A percentile compares a stretch with the other conserved stretches of the same genome.
These are phyloP conservation scores for Colletotrichum musae DNA, from an alignment of 2,329 filamentous ascomycete species.

Conservation along the genomic window DNA sequence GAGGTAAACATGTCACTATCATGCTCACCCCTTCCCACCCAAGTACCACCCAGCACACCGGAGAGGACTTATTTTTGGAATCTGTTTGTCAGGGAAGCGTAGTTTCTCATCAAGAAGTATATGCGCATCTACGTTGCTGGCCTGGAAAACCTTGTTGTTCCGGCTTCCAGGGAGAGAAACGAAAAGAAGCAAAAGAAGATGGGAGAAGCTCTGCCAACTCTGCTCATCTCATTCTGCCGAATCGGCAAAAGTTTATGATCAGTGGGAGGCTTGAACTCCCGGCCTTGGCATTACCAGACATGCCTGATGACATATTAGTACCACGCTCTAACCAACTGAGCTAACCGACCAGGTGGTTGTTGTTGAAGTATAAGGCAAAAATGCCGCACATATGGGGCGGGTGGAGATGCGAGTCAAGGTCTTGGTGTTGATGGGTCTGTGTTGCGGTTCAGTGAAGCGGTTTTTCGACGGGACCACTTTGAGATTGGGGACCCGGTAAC, in stretches of 20 bases:
- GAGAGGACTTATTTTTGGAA: no score
- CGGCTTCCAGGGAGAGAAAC: no score
- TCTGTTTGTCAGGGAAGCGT: no score
- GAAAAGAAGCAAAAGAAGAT: not conserved
- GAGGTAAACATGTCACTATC: no score
- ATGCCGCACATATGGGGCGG: not conserved
- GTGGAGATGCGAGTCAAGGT: constrained; percentile 21
- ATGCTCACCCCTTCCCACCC: no score
- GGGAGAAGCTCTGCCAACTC: not conserved
- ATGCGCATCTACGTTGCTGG: no score
- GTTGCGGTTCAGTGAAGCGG: not conserved
- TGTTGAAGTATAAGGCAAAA: rapidly evolving
- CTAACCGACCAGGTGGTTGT: constrained; percentile 33
- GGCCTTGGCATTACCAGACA: constrained; percentile 39
- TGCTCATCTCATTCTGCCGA: not conserved
- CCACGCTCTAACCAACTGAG: constrained; percentile 42
- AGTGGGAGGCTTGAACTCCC: constrained; percentile 42
- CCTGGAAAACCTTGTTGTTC: no score
- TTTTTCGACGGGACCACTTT: not conserved
- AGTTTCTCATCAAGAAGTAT: no score
- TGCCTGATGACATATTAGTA: constrained; percentile 38
- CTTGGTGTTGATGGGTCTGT: not conserved
- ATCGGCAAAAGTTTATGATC: constrained; percentile 17
- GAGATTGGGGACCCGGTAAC: no score
- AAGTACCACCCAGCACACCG: no score